A percentile compares a stretch with the other conserved stretches of the same genome.
Evolutionary conservation across 352 stramenopile genomes (phyloP).

Genomic region (Phytophthora nicotianae): DNA sequence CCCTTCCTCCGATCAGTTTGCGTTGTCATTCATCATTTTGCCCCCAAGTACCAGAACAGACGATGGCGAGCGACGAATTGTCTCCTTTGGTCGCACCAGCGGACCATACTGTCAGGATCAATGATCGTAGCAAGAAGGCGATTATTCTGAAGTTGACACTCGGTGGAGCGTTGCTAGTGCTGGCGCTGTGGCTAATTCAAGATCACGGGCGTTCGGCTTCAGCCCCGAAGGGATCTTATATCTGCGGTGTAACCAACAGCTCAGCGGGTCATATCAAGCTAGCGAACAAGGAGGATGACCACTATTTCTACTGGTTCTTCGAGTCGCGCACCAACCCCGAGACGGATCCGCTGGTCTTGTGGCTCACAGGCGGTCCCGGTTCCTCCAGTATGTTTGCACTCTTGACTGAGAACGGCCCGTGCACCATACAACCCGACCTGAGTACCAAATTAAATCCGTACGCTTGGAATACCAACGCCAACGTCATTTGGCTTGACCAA

Average conservation of each 20-base stretch:
- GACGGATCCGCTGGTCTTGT: slow-evolving; percentile 75
- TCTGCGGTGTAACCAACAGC: slow-evolving; percentile 36
- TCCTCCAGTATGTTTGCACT: slow-evolving; percentile 52
- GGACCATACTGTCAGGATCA: background rate
- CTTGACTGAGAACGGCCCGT: slow-evolving; percentile 60
- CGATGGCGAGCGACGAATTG: slow-evolving; percentile 24
- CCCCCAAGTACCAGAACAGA: too few relatives aligned
- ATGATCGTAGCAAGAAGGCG: slow-evolving; percentile 13
- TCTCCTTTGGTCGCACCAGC: slow-evolving; percentile 24
- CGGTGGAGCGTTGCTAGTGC: slow-evolving; percentile 14
- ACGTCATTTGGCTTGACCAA: slow-evolving; percentile 68
- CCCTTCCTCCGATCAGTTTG: slow-evolving; percentile 16
- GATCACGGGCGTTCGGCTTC: slow-evolving; percentile 9
- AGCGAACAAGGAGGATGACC: slow-evolving; percentile 47
- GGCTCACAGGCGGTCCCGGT: slow-evolving; percentile 55
- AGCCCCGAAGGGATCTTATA: slow-evolving; percentile 1
- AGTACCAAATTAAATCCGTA: slow-evolving; percentile 47
- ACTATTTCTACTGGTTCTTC: slow-evolving; percentile 72
- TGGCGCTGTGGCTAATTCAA: slow-evolving; percentile 31
- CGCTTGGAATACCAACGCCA: slow-evolving; percentile 57
- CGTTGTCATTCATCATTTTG: slow-evolving; percentile 10
- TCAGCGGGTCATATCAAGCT: slow-evolving; percentile 58
- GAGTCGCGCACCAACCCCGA: slow-evolving; percentile 48
- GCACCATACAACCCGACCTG: slow-evolving; percentile 40
- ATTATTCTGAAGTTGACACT: slow-evolving; percentile 24